A percentile compares a stretch with the other conserved stretches of the same genome.
These are phyloP conservation scores for Chalaropsis thielavioides DNA, from an alignment of 2,329 filamentous ascomycete species.

Conservation along the genomic window DNA sequence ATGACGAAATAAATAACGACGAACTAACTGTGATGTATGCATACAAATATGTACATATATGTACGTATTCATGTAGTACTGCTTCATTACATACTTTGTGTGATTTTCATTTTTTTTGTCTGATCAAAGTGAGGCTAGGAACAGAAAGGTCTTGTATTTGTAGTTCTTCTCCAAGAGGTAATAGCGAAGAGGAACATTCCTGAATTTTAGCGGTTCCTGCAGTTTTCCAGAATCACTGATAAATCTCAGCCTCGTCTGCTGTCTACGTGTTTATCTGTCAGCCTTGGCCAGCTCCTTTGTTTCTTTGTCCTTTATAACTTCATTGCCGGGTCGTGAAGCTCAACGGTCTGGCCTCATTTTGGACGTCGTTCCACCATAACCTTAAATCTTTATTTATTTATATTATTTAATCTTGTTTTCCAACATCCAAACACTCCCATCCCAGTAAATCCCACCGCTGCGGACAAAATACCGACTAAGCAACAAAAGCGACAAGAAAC, in stretches of 20 bases:
- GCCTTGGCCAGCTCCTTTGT: background rate
- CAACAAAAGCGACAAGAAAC: background rate
- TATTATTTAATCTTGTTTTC: constrained; percentile 1
- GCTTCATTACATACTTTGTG: no score
- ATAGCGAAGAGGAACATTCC: background rate
- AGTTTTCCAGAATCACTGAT: background rate
- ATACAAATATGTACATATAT: no score
- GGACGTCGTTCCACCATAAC: background rate
- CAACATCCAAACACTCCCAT: background rate
- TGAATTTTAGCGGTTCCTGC: background rate
- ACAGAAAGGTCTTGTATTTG: background rate
- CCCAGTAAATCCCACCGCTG: background rate
- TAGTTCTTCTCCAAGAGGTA: background rate
- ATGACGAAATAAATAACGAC: background rate
- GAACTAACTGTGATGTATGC: background rate
- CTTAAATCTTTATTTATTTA: background rate
- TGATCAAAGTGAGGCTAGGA: no score
- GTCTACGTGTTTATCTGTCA: background rate
- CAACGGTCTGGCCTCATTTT: background rate
- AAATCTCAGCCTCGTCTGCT: background rate
- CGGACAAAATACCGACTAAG: background rate
- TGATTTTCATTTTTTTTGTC: background rate
- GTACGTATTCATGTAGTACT: background rate
- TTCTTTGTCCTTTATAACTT: background rate
- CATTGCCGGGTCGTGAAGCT: background rate